Base-by-base conservation (phyloP, 2,329 filamentous ascomycete species). In the Tetracladium maxilliforme region DNA sequence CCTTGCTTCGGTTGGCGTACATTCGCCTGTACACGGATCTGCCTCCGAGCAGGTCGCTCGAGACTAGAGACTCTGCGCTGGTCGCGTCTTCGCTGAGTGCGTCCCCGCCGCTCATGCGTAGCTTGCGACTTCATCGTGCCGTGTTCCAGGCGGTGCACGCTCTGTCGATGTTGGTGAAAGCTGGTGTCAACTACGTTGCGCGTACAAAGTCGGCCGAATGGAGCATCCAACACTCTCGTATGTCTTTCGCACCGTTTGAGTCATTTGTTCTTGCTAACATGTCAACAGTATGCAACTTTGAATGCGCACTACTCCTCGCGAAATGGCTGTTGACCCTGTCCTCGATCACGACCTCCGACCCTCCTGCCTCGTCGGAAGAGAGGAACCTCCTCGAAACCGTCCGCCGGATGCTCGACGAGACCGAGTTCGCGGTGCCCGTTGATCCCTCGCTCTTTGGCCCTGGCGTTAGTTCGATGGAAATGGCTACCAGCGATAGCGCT, bases 141-240 rank as follows among this genome's bases (percentile, higher is more conserved):
- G 64, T 79, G 0, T 61, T 76, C 15, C 74, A 80, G 37, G 69
- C 71, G 2, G 67, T 74, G 15, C 74, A 79, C 40, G 72, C 74
- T 1, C 50, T 81, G 18, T 73, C 70, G 4, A 70, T 77, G 53
- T 52, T 74, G 14, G 67, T 76, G 30, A 74, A 72, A 41, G 56
- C 61, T 10, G 68, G 68, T 1, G 66, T 73, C 12, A 70, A 68
- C 35, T 72, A 70, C 35, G 64, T 72, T 23, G 66, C 68, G 21
- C 58, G 64, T 33, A 65, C 65, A 5, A 70, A 71, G 44, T 67
- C 64, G 2, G 51, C 64, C 1, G 63, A 70, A 40, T 71, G 68
- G 68, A 70, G 66, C 38, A 70, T 72, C 39, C 65, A 71, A 32
- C 62, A 71, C 42, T 69, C 66, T 15, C 39, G 65, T 69, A 45